These are phyloP conservation scores for Lagenidium sp. DNA, from an alignment of 352 stramenopile genomes.

Conservation along the genomic window DNA sequence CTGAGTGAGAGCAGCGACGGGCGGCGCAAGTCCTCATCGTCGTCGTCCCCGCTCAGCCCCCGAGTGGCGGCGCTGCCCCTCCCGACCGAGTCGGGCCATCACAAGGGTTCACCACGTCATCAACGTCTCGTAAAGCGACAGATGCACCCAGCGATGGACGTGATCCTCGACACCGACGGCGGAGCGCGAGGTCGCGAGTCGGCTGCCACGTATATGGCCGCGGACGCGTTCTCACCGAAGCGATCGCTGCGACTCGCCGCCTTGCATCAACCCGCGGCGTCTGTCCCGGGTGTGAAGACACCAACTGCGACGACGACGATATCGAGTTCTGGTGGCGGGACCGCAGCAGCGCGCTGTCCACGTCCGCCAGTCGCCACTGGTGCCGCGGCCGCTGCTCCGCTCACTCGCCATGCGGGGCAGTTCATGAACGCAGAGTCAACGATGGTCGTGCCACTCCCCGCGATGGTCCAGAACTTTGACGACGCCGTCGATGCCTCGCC, in stretches of 20 bases:
- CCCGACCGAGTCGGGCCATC: conserved; percentile 2
- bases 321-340: too few relatives aligned
- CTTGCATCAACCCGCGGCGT: background rate
- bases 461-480: conserved; percentile 41
- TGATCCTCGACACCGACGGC: conserved; percentile 1
- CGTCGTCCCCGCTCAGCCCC: too few relatives aligned
- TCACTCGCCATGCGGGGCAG: background rate
- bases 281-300: background rate
- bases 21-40: too few relatives aligned
- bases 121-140: too few relatives aligned
- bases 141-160: too few relatives aligned
- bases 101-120: conserved; percentile 11
- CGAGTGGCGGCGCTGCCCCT: too few relatives aligned
- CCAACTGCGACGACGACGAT: background rate
- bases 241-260: conserved; percentile 27
- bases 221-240: conserved; percentile 30
- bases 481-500: conserved; percentile 41
- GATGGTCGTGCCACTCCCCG: conserved; percentile 27
- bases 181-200: too few relatives aligned
- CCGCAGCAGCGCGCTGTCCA: too few relatives aligned
- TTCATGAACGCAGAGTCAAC: background rate
- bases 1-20: background rate
- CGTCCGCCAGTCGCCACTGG: too few relatives aligned
- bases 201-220: too few relatives aligned
- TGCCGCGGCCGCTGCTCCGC: too few relatives aligned